Conservation (phyloP, 2,329 filamentous ascomycete genomes). For the Orbilia quercus region DNA sequence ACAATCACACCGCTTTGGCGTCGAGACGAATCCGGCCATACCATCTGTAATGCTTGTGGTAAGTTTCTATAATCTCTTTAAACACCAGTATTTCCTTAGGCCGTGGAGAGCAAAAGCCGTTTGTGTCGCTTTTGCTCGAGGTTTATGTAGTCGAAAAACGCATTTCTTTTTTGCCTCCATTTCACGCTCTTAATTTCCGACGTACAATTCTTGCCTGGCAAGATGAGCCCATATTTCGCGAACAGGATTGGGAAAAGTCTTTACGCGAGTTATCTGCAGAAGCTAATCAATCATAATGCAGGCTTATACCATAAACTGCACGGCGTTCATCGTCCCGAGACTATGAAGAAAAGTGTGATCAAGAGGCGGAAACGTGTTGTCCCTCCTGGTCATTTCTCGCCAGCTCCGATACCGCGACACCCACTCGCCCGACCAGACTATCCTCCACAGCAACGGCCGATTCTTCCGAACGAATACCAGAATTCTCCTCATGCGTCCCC, state of each 20-base stretch:
- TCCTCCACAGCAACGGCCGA: conserved; percentile 33
- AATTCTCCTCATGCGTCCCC: conserved; percentile 47
- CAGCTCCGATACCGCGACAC: conserved; percentile 40
- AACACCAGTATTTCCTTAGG: no score
- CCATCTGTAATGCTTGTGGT: conserved; percentile 99
- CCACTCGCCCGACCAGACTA: conserved; percentile 45
- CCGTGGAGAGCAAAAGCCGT: background rate
- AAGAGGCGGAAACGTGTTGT: conserved; percentile 95
- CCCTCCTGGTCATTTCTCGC: conserved; percentile 69
- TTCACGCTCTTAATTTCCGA: no score
- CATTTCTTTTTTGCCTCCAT: no score
- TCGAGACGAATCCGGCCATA: conserved; percentile 91
- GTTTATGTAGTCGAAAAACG: no score
- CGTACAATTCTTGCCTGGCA: background rate
- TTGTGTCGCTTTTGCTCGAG: background rate
- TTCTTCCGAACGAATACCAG: conserved; percentile 50
- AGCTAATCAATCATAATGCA: conserved; percentile 63
- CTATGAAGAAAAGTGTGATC: conserved; percentile 99
- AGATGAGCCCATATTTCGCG: conserved; percentile 11
- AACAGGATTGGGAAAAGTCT: conserved; percentile 12
- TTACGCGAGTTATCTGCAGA: conserved; percentile 40
- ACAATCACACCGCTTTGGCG: conserved; percentile 97
- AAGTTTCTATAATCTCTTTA: conserved; percentile 63
- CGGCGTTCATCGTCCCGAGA: conserved; percentile 88
- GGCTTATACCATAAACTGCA: conserved; percentile 97